A percentile compares a stretch with the other conserved stretches of the same genome.
phyloP scores from a whole-genome alignment of 2,329 filamentous ascomycete species.

The Emergomyces orientalis region DNA sequence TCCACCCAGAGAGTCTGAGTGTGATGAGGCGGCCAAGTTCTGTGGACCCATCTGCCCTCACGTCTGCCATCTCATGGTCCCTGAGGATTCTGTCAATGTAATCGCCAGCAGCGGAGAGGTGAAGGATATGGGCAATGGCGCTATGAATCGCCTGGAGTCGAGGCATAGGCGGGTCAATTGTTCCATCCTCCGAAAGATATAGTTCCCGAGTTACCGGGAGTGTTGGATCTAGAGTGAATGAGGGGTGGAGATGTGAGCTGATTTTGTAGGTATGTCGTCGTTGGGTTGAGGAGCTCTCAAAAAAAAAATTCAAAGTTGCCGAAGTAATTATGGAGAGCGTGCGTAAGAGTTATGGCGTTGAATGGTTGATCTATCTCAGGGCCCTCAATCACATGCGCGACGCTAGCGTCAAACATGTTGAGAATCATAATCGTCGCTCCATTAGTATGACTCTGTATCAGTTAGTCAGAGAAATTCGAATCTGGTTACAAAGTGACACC shows the following conservation, averaged over 20 bases:
- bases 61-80: no score
- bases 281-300: slow-evolving; percentile 4
- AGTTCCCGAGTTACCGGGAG: slow-evolving; percentile 14
- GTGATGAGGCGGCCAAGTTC: no score
- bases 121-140: no score
- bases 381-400: slow-evolving; percentile 31
- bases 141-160: no score
- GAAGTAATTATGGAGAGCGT: slow-evolving; percentile 23
- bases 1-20: no score
- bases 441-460: slow-evolving; percentile 20
- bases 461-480: not conserved
- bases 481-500: slow-evolving; percentile 3
- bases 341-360: slow-evolving; percentile 33
- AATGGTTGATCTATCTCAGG: slow-evolving; percentile 31
- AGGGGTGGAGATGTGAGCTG: slow-evolving; percentile 16
- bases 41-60: no score
- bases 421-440: slow-evolving; percentile 30
- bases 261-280: slow-evolving; percentile 23
- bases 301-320: slow-evolving; percentile 15
- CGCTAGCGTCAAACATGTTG: slow-evolving; percentile 35
- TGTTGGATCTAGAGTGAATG: slow-evolving; percentile 1
- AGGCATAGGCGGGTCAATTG: slow-evolving; percentile 22
- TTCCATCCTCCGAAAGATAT: slow-evolving; percentile 19
- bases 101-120: no score
- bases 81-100: no score